These are phyloP conservation scores for Phytophthora crassamura DNA, from an alignment of 352 stramenopile genomes.

Conservation along the genomic window DNA sequence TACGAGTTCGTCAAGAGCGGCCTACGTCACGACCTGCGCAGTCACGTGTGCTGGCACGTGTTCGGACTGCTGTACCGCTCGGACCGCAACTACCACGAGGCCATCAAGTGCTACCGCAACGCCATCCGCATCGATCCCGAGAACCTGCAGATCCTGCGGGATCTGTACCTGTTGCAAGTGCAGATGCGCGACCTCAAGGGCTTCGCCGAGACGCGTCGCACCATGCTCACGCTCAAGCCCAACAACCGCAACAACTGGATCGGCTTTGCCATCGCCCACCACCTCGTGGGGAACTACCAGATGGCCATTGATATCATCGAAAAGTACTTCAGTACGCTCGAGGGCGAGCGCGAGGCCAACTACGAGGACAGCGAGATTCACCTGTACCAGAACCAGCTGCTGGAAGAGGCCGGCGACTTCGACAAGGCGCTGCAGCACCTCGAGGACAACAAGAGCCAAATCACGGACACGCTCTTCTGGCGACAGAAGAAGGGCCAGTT, in stretches of 20 bases:
- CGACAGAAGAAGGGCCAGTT: slow-evolving; percentile 82
- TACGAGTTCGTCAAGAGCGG: slow-evolving; percentile 96
- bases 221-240: slow-evolving; percentile 94
- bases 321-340: slow-evolving; percentile 94
- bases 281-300: slow-evolving; percentile 93
- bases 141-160: slow-evolving; percentile 97
- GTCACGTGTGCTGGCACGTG: slow-evolving; percentile 99
- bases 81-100: slow-evolving; percentile 97
- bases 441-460: slow-evolving; percentile 73
- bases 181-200: slow-evolving; percentile 91
- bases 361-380: slow-evolving; percentile 98
- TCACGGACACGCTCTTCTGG: slow-evolving; percentile 80
- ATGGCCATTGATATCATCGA: slow-evolving; percentile 97
- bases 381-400: slow-evolving; percentile 95
- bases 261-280: slow-evolving; percentile 96
- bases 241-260: slow-evolving; percentile 98
- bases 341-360: slow-evolving; percentile 51
- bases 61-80: slow-evolving; percentile 97
- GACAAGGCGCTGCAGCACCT: slow-evolving; percentile 88
- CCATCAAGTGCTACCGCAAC: slow-evolving; percentile 99
- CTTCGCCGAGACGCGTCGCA: slow-evolving; percentile 94
- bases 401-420: slow-evolving; percentile 92
- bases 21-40: slow-evolving; percentile 93
- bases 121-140: slow-evolving; percentile 96
- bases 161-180: slow-evolving; percentile 97